Base-by-base conservation (phyloP, 148 eudicot species). In the Oxyria digyna region DNA sequence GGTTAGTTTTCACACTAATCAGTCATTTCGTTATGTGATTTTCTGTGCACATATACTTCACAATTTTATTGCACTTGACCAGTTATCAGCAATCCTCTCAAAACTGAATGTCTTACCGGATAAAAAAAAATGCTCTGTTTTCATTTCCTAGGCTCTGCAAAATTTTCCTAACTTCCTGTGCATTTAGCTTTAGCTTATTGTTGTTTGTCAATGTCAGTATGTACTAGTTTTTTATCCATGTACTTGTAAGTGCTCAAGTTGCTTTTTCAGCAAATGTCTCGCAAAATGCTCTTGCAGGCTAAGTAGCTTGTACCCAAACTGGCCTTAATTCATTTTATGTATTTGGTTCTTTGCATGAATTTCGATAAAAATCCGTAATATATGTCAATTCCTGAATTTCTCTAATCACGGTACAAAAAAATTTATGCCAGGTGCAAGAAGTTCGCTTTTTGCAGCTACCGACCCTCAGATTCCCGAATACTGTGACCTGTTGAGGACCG, bases 401-500 rank as follows among this genome's bases (percentile, higher is more conserved):
- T 6, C 57, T 50, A 50, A 50, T 50, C 57, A 20, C 9, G 57
- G 57, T 20, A 13, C 27, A 18, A 50, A 14, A 23, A 17, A 5
- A 23, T 12, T 12, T 71, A 6, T 54, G 73, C 67, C 83, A 94
- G 98, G 98, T 55, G 82, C 96, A 45, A 80, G 98, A 84, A 94
- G 97, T 69, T 74, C 98, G 27, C 89, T 94, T 20, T 94, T 94
- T 78, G 97, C 96, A 42, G 97, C 97, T 21, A 94, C 92, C 13
- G 98, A 94, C 75, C 97, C 98, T 42, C 98, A 94, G 72, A 78
- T 94, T 71, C 87, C 85, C 0, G 97, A 90, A 69, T 90, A 85
- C 67, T 87, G 92, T 76, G 97, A 90, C 67, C 77, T 85, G 76
- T 64, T 90, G 74, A 90, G 76, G 85, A 78, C 92, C 8, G 98